These are phyloP conservation scores for Boeremia lycopersici DNA, from an alignment of 2,329 filamentous ascomycete genomes.

Conservation along the genomic window DNA sequence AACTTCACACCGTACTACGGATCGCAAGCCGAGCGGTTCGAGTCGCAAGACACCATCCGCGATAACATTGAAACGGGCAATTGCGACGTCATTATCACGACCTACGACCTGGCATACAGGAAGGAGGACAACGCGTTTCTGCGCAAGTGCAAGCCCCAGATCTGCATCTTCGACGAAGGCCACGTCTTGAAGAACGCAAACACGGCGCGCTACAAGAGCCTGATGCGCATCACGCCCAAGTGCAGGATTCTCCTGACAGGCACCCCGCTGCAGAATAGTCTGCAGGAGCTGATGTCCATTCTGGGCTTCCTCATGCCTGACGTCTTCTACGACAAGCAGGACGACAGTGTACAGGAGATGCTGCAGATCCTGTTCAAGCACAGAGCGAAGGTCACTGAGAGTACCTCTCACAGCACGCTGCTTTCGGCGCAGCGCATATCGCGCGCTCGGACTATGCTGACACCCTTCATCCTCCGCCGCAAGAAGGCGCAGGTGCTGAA, in stretches of 20 bases:
- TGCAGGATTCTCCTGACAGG: constrained; percentile 89
- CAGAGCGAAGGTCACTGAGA: constrained; percentile 82
- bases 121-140: constrained; percentile 69
- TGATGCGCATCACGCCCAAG: constrained; percentile 76
- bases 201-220: constrained; percentile 78
- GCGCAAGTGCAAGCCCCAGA: constrained; percentile 60
- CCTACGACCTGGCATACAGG: constrained; percentile 68
- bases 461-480: constrained; percentile 90
- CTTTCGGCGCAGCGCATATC: constrained; percentile 86
- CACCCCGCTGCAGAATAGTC: constrained; percentile 92
- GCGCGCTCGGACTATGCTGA: constrained; percentile 87
- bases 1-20: constrained; percentile 77
- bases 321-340: constrained; percentile 72
- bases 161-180: constrained; percentile 88
- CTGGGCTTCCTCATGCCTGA: constrained; percentile 92
- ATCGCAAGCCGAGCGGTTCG: constrained; percentile 67
- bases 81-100: constrained; percentile 74
- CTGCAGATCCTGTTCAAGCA: constrained; percentile 90
- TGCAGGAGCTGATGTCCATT: constrained; percentile 88
- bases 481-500: constrained; percentile 90
- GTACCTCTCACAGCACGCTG: constrained; percentile 73
- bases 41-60: constrained; percentile 70
- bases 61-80: constrained; percentile 61
- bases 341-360: constrained; percentile 67
- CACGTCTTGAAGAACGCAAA: constrained; percentile 90